Base-by-base conservation (phyloP, 768 basidiomycete species). In the Multifurca ochricompacta region DNA sequence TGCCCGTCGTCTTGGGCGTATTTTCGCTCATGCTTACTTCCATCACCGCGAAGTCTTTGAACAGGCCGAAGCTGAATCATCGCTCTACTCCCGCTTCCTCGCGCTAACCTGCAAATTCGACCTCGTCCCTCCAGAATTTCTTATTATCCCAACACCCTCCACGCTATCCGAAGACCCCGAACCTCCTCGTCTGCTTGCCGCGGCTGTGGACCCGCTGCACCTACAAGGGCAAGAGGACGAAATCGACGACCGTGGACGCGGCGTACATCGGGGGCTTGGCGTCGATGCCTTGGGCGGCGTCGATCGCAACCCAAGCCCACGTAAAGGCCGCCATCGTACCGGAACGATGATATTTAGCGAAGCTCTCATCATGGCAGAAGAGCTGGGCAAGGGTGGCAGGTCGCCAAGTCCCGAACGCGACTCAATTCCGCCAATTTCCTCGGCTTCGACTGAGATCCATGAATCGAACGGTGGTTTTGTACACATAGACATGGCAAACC, bases 11-110 rank as follows among this genome's bases (percentile, higher is more conserved):
- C 81, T 98, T 1, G 92, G 92, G 1, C 83, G 95, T 34, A 93
- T 97, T 59, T 97, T 99, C 65, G 90, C 91, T 0, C 95, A 99
- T 68, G 92, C 93, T 2, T 97, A 92, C 74, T 94, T 86, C 71
- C 91, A 92, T 67, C 92, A 95, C 68, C 85, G 90, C 59, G 92
- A 93, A 66, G 81, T 82, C 0, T 95, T 95, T 66, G 86, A 90
- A 61, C 87, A 90, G 66, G 86, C 86, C 28, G 91, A 94, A 70
- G 89, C 83, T 6, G 93, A 96, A 69, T 91, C 87, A 6, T 87
- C 87, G 0, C 74, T 96, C 3, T 94, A 95, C 65, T 85, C 86
- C 32, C 85, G 93, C 62, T 95, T 95, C 74, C 78, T 93, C 52
- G 85, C 84, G 10, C 79, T 95, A 54, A 86, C 87, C 7, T 75